Evolutionary conservation across 257 asterid species (phyloP).

Genomic region (Przewalskia tangutica): DNA sequence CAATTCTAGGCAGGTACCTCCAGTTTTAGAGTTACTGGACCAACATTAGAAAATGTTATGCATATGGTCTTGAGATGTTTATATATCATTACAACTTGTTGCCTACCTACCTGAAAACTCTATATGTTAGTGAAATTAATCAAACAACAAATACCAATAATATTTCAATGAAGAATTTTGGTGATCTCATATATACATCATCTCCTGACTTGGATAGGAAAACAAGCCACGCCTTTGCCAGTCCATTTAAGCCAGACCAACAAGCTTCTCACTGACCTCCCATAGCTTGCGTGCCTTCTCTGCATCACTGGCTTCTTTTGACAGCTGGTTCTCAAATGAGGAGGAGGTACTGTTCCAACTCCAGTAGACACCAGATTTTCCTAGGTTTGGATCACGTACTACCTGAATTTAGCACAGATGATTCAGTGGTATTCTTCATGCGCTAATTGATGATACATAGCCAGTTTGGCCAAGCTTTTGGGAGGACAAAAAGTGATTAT

Average conservation of each 20-base stretch:
- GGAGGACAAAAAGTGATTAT: too few relatives aligned
- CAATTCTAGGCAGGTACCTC: neutral
- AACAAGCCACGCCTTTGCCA: neutral
- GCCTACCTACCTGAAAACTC: neutral
- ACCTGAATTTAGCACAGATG: constrained; percentile 31
- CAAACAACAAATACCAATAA: neutral
- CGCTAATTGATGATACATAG: neutral
- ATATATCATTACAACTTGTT: neutral
- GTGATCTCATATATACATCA: neutral
- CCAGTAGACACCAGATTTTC: constrained; percentile 96
- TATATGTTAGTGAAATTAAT: neutral
- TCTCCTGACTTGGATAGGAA: neutral
- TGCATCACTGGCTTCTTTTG: constrained; percentile 78
- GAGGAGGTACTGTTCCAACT: constrained; percentile 84
- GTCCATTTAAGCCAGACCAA: constrained; percentile 50
- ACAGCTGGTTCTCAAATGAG: constrained; percentile 74
- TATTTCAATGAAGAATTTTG: neutral
- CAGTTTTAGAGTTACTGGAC: neutral
- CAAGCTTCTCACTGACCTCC: constrained; percentile 91
- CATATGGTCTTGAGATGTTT: neutral
- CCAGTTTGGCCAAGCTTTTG: too few relatives aligned
- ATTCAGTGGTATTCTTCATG: neutral
- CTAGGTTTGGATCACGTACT: constrained; percentile 69
- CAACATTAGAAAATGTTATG: neutral
- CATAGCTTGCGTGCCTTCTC: constrained; percentile 81